Base-by-base conservation (phyloP, 2,329 filamentous ascomycete species). In the Macrophomina tecta region DNA sequence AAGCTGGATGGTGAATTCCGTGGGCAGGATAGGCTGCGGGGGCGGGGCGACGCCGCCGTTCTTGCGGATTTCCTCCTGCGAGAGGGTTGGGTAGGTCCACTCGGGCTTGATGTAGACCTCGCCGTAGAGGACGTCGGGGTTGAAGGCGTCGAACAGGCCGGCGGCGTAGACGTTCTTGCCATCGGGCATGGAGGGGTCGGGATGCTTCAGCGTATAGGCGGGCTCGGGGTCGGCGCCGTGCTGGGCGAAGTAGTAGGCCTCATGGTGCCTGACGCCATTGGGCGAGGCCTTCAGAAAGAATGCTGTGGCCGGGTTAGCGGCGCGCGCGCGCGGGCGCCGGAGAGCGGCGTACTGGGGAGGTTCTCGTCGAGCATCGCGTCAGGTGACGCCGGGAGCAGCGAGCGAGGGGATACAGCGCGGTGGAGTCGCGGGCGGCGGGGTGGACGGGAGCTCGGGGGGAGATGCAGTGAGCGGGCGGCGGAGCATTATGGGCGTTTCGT, bases 101-200 rank as follows among this genome's bases (percentile, higher is more conserved):
- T 93, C 90, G 6, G 94, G 94, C 72, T 89, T 86, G 65, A 97
- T 87, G 18, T 94, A 82, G 28, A 97, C 91, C 77, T 98, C 94
- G 69, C 89, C 95, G 73, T 91, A 98, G 67, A 98, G 83, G 66
- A 98, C 87, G 36, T 93, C 91, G 0, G 90, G 86, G 71, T 90
- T 90, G 79, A 89, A 89, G 30, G 92, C 89, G 76, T 98, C 94
- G 78, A 91, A 91, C 2, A 98, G 85, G 46, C 92, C 94, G 68
- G 91, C 87, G 48, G 91, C 94, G 78, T 97, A 99, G 78, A 91
- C 91, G 80, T 94, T 95, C 75, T 86, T 89, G 32, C 92, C 89
- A 11, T 84, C 83, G 49, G 89, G 86, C 7, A 87, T 81, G n/a
- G 87, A 78, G 1, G 93, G 91, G 74, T 95, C 89, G 68, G 90